Evolutionary conservation across 176 grass and related monocot genomes (phyloP).

Genomic region (Hsuehochloa calcarea): DNA sequence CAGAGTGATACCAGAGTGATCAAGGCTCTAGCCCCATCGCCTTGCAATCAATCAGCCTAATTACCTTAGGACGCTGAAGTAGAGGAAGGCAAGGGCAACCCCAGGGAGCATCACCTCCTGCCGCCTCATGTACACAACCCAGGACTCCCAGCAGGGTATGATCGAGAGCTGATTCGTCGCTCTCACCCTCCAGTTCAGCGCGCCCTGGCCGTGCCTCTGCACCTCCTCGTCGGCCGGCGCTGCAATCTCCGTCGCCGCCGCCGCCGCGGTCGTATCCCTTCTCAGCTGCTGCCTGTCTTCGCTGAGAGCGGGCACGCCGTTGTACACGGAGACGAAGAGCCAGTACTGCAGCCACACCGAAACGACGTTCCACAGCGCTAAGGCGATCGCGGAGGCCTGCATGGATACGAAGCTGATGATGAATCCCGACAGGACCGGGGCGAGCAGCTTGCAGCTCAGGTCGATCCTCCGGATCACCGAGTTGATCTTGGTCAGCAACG

Average conservation of each 20-base stretch:
- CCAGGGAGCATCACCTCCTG: conserved; percentile 86
- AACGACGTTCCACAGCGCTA: conserved; percentile 62
- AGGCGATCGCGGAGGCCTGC: conserved; percentile 60
- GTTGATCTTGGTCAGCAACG: conserved; percentile 71
- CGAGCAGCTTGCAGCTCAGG: conserved; percentile 84
- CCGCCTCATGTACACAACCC: conserved; percentile 65
- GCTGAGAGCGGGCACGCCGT: conserved; percentile 63
- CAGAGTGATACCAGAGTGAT: too few species aligned
- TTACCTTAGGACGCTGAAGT: conserved; percentile 76
- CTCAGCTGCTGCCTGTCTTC: background rate
- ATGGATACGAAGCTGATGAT: conserved; percentile 84
- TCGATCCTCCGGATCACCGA: conserved; percentile 90
- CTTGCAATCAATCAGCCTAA: too few species aligned
- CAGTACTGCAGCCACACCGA: conserved; percentile 74
- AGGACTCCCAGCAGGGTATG: conserved; percentile 70
- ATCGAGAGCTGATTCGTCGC: conserved; percentile 44
- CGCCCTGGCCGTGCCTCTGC: background rate
- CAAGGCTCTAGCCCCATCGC: too few species aligned
- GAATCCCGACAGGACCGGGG: conserved; percentile 72
- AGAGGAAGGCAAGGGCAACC: conserved; percentile 75
- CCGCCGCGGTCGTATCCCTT: background rate
- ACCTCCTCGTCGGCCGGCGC: conserved; percentile 13
- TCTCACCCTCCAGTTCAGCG: conserved; percentile 32
- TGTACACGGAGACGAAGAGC: conserved; percentile 75
- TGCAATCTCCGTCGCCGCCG: background rate